A percentile compares a stretch with the other conserved stretches of the same genome.
Evolutionary conservation across 2,329 filamentous ascomycete genomes (phyloP).

Genomic region (Aspergillus sergii): DNA sequence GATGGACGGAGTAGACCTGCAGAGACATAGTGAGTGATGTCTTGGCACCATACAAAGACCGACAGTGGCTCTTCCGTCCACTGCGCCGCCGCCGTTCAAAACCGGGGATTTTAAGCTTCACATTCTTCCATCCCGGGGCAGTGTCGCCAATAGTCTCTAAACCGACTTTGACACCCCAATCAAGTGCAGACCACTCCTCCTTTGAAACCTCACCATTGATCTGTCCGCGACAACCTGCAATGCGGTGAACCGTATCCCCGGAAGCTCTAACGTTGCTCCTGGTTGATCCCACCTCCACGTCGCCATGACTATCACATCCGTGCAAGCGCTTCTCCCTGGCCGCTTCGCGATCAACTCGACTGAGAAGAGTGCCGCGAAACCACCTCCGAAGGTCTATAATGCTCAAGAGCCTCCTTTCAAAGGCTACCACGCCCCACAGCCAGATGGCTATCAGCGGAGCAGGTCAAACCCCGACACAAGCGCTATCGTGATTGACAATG

Average conservation of each 20-base stretch:
- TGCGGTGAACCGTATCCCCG: constrained; percentile 22
- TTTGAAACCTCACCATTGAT: background rate
- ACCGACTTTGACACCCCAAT: background rate
- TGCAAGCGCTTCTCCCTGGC: constrained; percentile 38
- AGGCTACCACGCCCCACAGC: constrained; percentile 59
- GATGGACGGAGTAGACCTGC: background rate
- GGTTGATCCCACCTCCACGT: constrained; percentile 26
- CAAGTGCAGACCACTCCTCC: background rate
- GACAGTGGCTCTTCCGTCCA: constrained; percentile 17
- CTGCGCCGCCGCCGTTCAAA: constrained; percentile 18
- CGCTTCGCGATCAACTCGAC: constrained; percentile 45
- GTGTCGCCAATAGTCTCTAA: constrained; percentile 4
- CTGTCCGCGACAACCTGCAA: constrained; percentile 17
- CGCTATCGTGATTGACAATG: constrained; percentile 98
- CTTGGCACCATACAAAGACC: constrained; percentile 24
- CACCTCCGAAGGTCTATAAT: constrained; percentile 56
- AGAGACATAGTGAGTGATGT: constrained; percentile 1
- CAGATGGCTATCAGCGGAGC: constrained; percentile 73
- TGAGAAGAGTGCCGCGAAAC: constrained; percentile 55
- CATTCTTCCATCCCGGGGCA: constrained; percentile 7
- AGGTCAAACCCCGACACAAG: constrained; percentile 60
- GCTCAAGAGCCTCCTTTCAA: constrained; percentile 63
- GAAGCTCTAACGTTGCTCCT: constrained; percentile 22
- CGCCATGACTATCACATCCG: constrained; percentile 49
- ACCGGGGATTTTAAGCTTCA: constrained; percentile 16